Evolutionary conservation across 257 asterid species (phyloP).

Genomic region (Plantago ovata): DNA sequence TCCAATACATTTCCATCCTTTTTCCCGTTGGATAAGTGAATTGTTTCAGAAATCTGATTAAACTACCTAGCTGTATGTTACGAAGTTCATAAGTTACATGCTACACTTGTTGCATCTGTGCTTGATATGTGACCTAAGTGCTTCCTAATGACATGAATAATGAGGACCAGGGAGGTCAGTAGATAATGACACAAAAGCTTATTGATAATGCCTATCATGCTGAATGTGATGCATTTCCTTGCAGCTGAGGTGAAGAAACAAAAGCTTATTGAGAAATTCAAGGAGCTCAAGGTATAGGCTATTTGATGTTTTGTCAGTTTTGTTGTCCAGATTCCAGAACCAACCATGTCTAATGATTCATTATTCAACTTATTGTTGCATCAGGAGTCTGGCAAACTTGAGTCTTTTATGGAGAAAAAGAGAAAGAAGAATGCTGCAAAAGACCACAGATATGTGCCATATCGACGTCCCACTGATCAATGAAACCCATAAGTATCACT

Average conservation of each 20-base stretch:
- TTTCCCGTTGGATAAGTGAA: neutral
- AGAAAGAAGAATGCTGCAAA: constrained; percentile 81
- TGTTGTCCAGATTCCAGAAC: no score
- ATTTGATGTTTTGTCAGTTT: neutral
- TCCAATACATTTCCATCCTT: neutral
- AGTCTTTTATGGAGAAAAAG: constrained; percentile 75
- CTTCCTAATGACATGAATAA: neutral
- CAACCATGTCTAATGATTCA: neutral
- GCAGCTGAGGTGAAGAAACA: constrained; percentile 81
- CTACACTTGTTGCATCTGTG: neutral
- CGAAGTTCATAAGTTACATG: neutral
- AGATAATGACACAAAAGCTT: neutral
- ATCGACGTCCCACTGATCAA: constrained; percentile 56
- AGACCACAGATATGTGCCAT: constrained; percentile 84
- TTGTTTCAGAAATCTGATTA: no score
- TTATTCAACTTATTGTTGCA: constrained; percentile 8
- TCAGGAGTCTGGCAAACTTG: constrained; percentile 80
- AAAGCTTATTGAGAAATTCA: constrained; percentile 61
- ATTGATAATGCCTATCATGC: neutral
- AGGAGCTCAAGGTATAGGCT: constrained; percentile 68
- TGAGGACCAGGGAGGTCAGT: neutral
- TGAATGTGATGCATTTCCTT: constrained; percentile 17
- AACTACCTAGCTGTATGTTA: no score
- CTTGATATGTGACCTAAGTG: neutral
- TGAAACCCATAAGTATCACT: constrained; percentile 20